Base-by-base conservation (phyloP, 306 rosid genomes). In the Abrus pulchellus region DNA sequence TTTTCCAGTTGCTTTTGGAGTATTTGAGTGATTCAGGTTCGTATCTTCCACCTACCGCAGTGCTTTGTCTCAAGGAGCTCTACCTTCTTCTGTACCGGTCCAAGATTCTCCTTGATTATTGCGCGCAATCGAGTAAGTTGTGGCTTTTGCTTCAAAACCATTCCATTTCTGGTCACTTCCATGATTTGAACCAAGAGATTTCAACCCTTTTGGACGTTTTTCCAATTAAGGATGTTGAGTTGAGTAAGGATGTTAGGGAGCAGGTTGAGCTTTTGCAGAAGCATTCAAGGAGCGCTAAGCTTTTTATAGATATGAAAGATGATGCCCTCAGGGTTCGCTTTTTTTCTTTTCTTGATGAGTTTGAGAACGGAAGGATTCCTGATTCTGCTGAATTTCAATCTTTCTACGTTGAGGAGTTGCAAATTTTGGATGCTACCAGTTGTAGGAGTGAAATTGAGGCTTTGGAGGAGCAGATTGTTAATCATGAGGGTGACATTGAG, bases 111-210 rank as follows among this genome's bases (percentile, higher is more conserved):
- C 97, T 94, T 53, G 97, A 94, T 87, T 90, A 87, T 66, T 94
- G 99, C 81, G 87, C 90, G 0, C 93, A 90, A 20, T 91, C 99
- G 12, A 82, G 97, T 80, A 94, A 93, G 93, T 82, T 92, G 5
- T 94, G 99, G 99, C 93, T 94, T 52, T 78, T 94, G 88, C 97
- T 94, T 81, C 99, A 91, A 85, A 91, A 91, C 63, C 95, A 89
- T 54, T 84, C 99, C 5, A 90, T 94, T 55, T 93, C 99, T 1
- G 97, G 94, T 41, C 97, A 94, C 85, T 94, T 93, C 57, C 97
- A 94, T 75, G 99, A 94, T 80, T 78, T 94, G 90, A 93, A 93
- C 68, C 91, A 87, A 47, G 99, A 94, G 50, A 89, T 94, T 49
- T 93, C 97, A 45, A 93, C 95, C 61, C 93, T 94, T 79, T 81